Evolutionary conservation across 2,329 filamentous ascomycete species (phyloP).

Genomic region (Aureobasidium sp.): DNA sequence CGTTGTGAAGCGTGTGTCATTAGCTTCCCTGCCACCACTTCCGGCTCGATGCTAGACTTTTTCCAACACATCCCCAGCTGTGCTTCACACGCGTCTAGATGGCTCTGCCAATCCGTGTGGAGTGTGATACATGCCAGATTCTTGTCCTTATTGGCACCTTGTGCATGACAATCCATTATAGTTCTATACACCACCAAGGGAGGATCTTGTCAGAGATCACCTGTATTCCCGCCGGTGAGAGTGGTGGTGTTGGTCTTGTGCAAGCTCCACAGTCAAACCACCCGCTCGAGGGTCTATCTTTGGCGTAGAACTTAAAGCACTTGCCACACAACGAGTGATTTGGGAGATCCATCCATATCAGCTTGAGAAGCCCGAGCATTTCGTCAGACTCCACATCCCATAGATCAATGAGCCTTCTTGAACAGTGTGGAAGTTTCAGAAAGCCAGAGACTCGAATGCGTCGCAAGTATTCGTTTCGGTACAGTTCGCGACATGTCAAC

Average conservation of each 20-base stretch:
- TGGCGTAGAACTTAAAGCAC: neutral
- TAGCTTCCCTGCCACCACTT: neutral
- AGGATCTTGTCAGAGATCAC: neutral
- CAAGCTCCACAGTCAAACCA: neutral
- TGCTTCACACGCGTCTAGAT: too few relatives aligned
- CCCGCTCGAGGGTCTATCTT: neutral
- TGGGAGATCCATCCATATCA: neutral
- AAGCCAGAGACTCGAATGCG: neutral
- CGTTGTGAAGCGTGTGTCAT: neutral
- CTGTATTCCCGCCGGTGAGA: neutral
- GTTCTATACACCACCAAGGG: neutral
- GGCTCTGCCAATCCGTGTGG: neutral
- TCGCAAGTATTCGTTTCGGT: neutral
- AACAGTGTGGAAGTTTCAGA: neutral
- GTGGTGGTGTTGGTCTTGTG: neutral
- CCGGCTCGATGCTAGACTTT: neutral
- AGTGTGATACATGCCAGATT: neutral
- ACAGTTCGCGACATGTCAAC: neutral
- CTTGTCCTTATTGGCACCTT: too few relatives aligned
- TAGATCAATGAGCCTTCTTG: neutral
- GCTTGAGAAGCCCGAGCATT: neutral
- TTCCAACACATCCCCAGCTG: neutral
- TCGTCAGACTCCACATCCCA: neutral
- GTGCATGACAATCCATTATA: neutral
- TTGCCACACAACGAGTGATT: neutral